These are phyloP conservation scores for Cochlearia excelsa DNA, from an alignment of 345 rosid species.

Conservation along the genomic window DNA sequence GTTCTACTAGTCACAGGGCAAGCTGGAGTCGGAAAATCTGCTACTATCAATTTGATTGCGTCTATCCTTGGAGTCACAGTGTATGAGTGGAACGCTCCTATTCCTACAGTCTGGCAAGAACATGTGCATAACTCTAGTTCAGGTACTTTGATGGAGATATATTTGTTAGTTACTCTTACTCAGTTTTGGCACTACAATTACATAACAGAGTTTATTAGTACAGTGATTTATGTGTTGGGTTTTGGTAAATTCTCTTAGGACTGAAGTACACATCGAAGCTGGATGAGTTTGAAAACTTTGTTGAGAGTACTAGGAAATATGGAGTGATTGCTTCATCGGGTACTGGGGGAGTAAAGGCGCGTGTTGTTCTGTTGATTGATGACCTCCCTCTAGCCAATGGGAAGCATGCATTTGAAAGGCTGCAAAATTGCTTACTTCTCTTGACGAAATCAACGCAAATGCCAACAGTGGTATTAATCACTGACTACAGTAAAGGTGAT, in stretches of 20 bases:
- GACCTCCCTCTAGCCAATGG: slow-evolving; percentile 81
- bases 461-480: slow-evolving; percentile 68
- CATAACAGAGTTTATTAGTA: not conserved
- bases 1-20: slow-evolving; percentile 72
- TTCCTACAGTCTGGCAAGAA: slow-evolving; percentile 95
- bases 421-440: slow-evolving; percentile 59
- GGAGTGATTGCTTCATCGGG: slow-evolving; percentile 56
- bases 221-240: not conserved
- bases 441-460: slow-evolving; percentile 64
- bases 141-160: slow-evolving; percentile 44
- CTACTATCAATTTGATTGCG: slow-evolving; percentile 64
- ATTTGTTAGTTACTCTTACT: slow-evolving; percentile 6
- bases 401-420: slow-evolving; percentile 66
- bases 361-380: slow-evolving; percentile 67
- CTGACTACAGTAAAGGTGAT: slow-evolving; percentile 57
- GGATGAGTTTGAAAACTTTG: slow-evolving; percentile 84
- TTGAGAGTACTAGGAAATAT: slow-evolving; percentile 68
- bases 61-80: slow-evolving; percentile 68
- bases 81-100: slow-evolving; percentile 91
- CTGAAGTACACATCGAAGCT: slow-evolving; percentile 73
- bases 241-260: slow-evolving; percentile 41
- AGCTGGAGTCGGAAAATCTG: slow-evolving; percentile 94
- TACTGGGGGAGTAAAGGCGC: slow-evolving; percentile 38
- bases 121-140: slow-evolving; percentile 59
- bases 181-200: slow-evolving; percentile 8